Base-by-base conservation (phyloP, 2,329 filamentous ascomycete species). In the Apiospora rasikravindrae region DNA sequence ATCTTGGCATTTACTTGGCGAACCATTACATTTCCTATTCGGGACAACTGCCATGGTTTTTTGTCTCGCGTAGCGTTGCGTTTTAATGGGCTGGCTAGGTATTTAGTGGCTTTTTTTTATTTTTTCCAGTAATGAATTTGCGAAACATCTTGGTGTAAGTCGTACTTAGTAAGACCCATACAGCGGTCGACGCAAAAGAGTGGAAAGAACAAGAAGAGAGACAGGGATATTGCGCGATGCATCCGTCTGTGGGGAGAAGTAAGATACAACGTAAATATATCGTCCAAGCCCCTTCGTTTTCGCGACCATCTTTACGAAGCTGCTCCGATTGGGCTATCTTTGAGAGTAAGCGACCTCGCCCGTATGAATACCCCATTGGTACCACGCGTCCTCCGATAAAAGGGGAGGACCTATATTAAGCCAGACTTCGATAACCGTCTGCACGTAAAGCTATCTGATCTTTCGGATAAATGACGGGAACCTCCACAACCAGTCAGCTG, bases 1-100 rank as follows among this genome's bases (percentile, higher is more conserved):
- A 19, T 22, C 57, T 64, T 64, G 57, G 57, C 57, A 64, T 64
- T 64, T 5, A 64, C 57, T 64, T 64, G 57, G 57, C 57, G 57
- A 64, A 40, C 57, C 33, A 64, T 64, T 10, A 11, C 57, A 64
- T 64, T 64, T 64, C 57, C 57, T 64, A 40, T 64, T 64, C 40
- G 29, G 57, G 57, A n/a, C 22, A n/a, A 22, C 33, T 33, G 22
- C 29, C 57, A n/a, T 29, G 13, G 57, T 16, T 22, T 22, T 33
- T 40, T 64, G 57, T 40, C 33, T 40, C 57, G 37, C 57, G 24
- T 64, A 40, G 57, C 51, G 57, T 64, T 10, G 45, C 33, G 22
- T 40, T 64, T 40, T 64, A 40, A 40, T 64, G 57, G 57, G 57
- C 4, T 64, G 22, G 29, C 57, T n/a, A n/a, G n/a, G n/a, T n/a